These are phyloP conservation scores for Alisma plantagoaquatica DNA, from an alignment of 106 monocot genomes.

Conservation along the genomic window DNA sequence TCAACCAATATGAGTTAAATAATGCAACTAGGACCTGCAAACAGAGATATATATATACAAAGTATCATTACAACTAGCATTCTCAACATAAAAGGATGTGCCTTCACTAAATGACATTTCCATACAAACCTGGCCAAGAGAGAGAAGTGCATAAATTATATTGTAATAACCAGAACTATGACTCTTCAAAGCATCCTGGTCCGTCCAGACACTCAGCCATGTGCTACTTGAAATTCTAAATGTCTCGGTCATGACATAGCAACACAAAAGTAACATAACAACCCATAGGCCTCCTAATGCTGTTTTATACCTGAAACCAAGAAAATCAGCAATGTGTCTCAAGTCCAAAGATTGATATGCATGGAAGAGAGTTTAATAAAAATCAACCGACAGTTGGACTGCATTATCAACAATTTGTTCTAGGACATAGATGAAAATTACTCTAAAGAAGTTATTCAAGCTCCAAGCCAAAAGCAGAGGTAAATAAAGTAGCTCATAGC, in stretches of 20 bases:
- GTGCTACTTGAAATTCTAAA: conserved; percentile 93
- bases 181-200: conserved; percentile 55
- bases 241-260: conserved; percentile 66
- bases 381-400: too few species aligned
- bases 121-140: conserved; percentile 56
- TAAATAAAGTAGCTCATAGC: too few species aligned
- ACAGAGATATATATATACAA: not conserved
- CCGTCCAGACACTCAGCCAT: conserved; percentile 94
- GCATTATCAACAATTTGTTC: too few species aligned
- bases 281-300: conserved; percentile 94
- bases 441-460: too few species aligned
- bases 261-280: conserved; percentile 55
- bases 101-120: not conserved
- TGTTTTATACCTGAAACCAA: conserved; percentile 69
- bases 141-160: conserved; percentile 73
- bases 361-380: too few species aligned
- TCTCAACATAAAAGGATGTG: not conserved
- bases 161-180: conserved; percentile 80
- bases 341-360: too few species aligned
- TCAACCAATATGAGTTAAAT: conserved; percentile 83
- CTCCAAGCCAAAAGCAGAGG: too few species aligned
- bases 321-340: not conserved
- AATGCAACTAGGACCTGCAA: conserved; percentile 71
- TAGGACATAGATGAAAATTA: too few species aligned
- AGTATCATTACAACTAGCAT: not conserved